phyloP scores from a whole-genome alignment of 164 flowering plant species.

The Brasenia schreberi region DNA sequence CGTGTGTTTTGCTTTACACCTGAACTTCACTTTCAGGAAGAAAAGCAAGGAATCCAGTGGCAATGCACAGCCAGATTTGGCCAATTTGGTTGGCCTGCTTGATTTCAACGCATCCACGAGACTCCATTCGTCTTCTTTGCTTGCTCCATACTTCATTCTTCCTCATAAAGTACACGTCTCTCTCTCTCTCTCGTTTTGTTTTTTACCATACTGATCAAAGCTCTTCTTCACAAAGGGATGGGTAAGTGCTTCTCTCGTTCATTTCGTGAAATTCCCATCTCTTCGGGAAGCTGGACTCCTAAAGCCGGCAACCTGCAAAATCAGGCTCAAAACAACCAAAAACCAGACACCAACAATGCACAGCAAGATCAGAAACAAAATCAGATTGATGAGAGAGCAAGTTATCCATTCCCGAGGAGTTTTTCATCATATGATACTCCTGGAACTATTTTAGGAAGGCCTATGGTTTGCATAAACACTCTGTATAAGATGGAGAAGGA shows the following conservation, averaged over 20 bases:
- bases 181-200: neutral
- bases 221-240: neutral
- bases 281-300: neutral
- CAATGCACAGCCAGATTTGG: neutral
- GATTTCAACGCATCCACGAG: neutral
- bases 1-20: too few relatives aligned
- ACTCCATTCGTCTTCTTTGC: neutral
- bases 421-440: neutral
- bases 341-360: neutral
- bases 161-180: neutral
- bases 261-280: neutral
- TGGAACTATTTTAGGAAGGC: slow-evolving; percentile 1
- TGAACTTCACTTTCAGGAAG: too few relatives aligned
- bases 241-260: neutral
- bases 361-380: neutral
- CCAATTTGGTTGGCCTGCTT: neutral
- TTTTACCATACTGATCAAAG: neutral
- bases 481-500: slow-evolving; percentile 23
- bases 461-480: slow-evolving; percentile 1
- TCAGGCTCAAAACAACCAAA: neutral
- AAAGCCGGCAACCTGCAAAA: neutral
- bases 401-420: neutral
- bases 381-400: neutral
- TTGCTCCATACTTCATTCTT: neutral
- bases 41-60: neutral